Evolutionary conservation across 2,329 filamentous ascomycete genomes (phyloP).

Genomic region (Karstenula rhodostoma): DNA sequence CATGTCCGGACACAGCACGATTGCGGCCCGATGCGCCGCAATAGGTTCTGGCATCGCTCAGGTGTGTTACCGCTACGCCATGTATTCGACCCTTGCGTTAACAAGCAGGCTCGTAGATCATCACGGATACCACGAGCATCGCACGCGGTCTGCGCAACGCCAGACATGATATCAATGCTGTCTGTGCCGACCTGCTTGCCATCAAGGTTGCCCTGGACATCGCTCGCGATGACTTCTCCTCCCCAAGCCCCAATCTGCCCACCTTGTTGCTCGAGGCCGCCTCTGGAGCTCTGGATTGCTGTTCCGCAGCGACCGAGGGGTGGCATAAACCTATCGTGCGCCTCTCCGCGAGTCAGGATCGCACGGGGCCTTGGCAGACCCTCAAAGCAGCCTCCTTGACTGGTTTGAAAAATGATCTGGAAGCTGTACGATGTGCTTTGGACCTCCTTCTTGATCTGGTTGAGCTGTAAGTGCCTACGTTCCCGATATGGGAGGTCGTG

Average conservation of each 20-base stretch:
- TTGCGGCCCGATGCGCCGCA: constrained; percentile 45
- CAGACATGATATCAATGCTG: constrained; percentile 42
- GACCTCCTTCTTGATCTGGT: constrained; percentile 42
- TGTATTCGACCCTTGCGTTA: constrained; percentile 14
- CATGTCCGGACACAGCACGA: constrained; percentile 38
- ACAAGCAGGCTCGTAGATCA: constrained; percentile 31
- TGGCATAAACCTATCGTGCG: constrained; percentile 41
- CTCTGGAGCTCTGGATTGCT: constrained; percentile 41
- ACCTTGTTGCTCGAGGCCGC: constrained; percentile 35
- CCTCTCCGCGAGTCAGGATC: constrained; percentile 33
- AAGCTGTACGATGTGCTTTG: constrained; percentile 36
- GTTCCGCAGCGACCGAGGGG: constrained; percentile 35
- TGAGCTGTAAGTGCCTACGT: constrained; percentile 31
- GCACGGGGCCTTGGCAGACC: constrained; percentile 32
- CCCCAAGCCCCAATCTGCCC: constrained; percentile 27
- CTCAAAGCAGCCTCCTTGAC: constrained; percentile 28
- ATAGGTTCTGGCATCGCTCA: constrained; percentile 41
- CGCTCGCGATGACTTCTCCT: constrained; percentile 43
- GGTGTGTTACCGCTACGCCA: constrained; percentile 27
- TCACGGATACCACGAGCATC: constrained; percentile 39
- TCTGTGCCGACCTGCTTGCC: constrained; percentile 42
- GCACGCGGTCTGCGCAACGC: constrained; percentile 43
- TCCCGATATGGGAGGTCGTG: background rate
- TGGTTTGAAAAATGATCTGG: constrained; percentile 34
- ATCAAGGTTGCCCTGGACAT: constrained; percentile 43